Percentiles rank a stretch among this genome's conserved stretches.
These are phyloP conservation scores for Beauveria medogensis DNA, from an alignment of 2,329 filamentous ascomycete species.

Conservation along the genomic window DNA sequence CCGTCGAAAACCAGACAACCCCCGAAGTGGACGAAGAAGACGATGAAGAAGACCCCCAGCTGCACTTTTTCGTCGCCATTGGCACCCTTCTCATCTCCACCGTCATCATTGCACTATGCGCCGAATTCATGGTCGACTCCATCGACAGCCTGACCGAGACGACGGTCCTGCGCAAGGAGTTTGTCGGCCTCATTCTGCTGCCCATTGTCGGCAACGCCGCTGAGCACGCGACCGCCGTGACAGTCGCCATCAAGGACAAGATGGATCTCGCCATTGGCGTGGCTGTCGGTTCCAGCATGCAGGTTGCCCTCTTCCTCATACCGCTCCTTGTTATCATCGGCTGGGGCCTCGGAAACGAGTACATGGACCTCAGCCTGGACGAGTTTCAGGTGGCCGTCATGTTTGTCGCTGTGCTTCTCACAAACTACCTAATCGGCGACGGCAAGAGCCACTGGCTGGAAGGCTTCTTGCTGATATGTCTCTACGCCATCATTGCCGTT, in stretches of 20 bases:
- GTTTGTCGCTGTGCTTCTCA: slow-evolving; percentile 75
- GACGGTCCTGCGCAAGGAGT: slow-evolving; percentile 58
- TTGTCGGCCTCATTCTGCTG: slow-evolving; percentile 71
- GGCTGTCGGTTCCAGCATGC: slow-evolving; percentile 71
- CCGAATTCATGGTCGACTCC: slow-evolving; percentile 68
- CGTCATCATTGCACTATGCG: slow-evolving; percentile 71
- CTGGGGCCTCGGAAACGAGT: slow-evolving; percentile 63
- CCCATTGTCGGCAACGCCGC: slow-evolving; percentile 80
- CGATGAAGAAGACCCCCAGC: slow-evolving; percentile 64
- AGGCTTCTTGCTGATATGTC: slow-evolving; percentile 64
- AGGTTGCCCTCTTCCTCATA: slow-evolving; percentile 72
- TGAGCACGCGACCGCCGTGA: slow-evolving; percentile 74
- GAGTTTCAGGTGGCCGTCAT: slow-evolving; percentile 81
- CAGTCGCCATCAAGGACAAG: slow-evolving; percentile 74
- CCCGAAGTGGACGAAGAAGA: slow-evolving; percentile 52
- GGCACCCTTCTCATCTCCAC: slow-evolving; percentile 65
- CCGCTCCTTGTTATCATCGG: slow-evolving; percentile 69
- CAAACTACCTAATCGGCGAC: slow-evolving; percentile 79
- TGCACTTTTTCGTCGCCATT: slow-evolving; percentile 65
- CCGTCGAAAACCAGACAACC: slow-evolving; percentile 30
- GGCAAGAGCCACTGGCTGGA: slow-evolving; percentile 79
- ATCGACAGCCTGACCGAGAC: slow-evolving; percentile 59
- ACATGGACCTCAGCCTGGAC: slow-evolving; percentile 80
- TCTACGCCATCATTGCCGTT: slow-evolving; percentile 72
- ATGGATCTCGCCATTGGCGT: slow-evolving; percentile 79